Evolutionary conservation across 1,139 yeast genomes (phyloP).

Genomic region (Protomyces inouyei): DNA sequence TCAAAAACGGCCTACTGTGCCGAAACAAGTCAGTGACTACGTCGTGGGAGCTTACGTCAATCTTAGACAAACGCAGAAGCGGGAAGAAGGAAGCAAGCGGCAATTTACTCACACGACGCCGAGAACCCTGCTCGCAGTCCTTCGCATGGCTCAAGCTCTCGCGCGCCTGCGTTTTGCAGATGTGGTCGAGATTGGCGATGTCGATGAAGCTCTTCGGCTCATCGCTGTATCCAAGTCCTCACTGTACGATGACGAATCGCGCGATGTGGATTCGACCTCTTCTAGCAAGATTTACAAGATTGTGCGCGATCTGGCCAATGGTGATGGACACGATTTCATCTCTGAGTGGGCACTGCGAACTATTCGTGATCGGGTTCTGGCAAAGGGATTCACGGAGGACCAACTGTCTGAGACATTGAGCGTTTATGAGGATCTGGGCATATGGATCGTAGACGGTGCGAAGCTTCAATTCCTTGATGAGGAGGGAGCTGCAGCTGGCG

Average conservation of each 20-base stretch:
- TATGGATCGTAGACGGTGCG: slow-evolving; percentile 59
- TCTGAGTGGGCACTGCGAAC: slow-evolving; percentile 52
- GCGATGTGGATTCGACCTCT: slow-evolving; percentile 46
- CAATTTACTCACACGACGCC: slow-evolving; percentile 92
- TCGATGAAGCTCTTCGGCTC: slow-evolving; percentile 90
- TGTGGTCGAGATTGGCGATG: slow-evolving; percentile 69
- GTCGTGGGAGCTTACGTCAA: slow-evolving; percentile 83
- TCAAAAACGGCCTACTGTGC: slow-evolving; percentile 76
- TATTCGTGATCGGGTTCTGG: slow-evolving; percentile 64
- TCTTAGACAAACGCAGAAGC: slow-evolving; percentile 84
- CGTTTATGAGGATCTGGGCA: slow-evolving; percentile 66
- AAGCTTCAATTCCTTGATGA: slow-evolving; percentile 31
- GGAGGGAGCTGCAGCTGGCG: background rate
- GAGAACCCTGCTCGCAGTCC: slow-evolving; percentile 82
- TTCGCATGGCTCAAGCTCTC: slow-evolving; percentile 89
- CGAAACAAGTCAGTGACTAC: slow-evolving; percentile 81
- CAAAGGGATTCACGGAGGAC: slow-evolving; percentile 77
- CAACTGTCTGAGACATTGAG: slow-evolving; percentile 71
- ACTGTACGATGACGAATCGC: slow-evolving; percentile 45
- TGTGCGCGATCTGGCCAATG: slow-evolving; percentile 51
- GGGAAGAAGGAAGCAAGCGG: slow-evolving; percentile 68
- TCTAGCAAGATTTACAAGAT: slow-evolving; percentile 59
- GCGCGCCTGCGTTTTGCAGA: slow-evolving; percentile 83
- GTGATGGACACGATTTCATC: slow-evolving; percentile 44
- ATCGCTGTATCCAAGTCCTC: slow-evolving; percentile 82